Base-by-base conservation (phyloP, 768 basidiomycete species). In the Tylopilus plumbeoviolaceoides region DNA sequence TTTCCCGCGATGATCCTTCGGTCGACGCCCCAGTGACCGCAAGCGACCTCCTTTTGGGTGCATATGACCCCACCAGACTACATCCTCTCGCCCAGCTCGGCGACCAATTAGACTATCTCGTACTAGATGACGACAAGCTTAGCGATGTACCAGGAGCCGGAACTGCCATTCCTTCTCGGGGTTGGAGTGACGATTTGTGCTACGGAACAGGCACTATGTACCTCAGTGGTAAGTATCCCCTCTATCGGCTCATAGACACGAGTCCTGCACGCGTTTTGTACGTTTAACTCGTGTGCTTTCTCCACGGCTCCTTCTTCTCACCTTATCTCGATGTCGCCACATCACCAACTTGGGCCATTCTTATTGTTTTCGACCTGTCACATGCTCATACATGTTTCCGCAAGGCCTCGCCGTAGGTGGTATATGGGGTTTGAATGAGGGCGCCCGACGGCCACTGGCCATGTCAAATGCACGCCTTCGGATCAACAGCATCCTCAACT, bases 201-300 rank as follows among this genome's bases (percentile, higher is more conserved):
- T 98, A 98, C 74, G 97, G 97, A 66, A 98, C 95, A 64, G 97
- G 97, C 58, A 95, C 95, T 60, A 97, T 94, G 77, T 99, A 99
- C 84, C 85, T 99, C 52, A 81, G 89, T 71, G 95, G 95, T 98
- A 68, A 68, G 91, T 85, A 18, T 57, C 55, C 52, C 70, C 78
- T 77, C 80, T 78, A 80, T 82, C 78, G 80, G 76, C 75, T 80
- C 64, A 56, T 59, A 31, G 47, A 63, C 70, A 69, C 56, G 69
- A 64, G 69, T 77, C 79, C 76, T 70, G 78, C 73, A 64, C 67
- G 67, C 63, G 62, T 63, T 69, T 67, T 70, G 70, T 72, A 69
- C 67, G 76, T 75, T 75, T 73, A 63, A 63, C 72, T 70, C 75
- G 75, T 78, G 74, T 72, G 69, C 73, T 76, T 58, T 71, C 73